These are phyloP conservation scores for Myxozyma sirexii DNA, from an alignment of 805 yeast genomes.

Conservation along the genomic window DNA sequence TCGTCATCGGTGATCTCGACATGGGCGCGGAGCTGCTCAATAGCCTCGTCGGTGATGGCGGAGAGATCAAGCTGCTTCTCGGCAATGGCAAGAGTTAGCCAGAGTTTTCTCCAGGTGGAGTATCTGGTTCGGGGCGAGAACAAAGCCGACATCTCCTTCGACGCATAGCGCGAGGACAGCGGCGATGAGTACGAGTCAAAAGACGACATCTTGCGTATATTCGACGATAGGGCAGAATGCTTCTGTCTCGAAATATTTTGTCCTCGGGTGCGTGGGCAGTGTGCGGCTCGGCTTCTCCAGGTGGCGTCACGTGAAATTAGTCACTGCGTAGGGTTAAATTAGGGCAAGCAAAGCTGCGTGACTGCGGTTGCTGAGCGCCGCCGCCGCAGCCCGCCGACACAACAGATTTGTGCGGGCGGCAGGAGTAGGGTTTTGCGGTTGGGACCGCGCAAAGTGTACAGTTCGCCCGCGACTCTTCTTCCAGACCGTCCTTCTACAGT, in stretches of 20 bases:
- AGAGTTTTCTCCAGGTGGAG: conserved; percentile 97
- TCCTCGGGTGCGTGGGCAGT: neutral
- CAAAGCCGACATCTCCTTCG: conserved; percentile 92
- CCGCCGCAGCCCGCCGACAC: conserved; percentile 7
- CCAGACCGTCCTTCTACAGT: neutral
- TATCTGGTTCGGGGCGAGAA: conserved; percentile 92
- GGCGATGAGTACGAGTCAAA: conserved; percentile 88
- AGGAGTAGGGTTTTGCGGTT: conserved; percentile 12
- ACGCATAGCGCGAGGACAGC: conserved; percentile 93
- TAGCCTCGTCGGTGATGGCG: conserved; percentile 87
- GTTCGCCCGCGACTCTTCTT: neutral
- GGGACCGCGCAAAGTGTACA: conserved; percentile 9
- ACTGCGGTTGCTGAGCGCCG: neutral
- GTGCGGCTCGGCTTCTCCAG: conserved; percentile 3
- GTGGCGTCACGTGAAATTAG: neutral
- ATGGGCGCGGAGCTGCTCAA: conserved; percentile 78
- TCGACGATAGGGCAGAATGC: neutral
- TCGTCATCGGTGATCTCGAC: conserved; percentile 89
- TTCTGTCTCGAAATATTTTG: neutral
- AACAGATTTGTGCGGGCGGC: neutral
- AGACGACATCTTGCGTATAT: conserved; percentile 42
- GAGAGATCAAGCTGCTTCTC: conserved; percentile 87
- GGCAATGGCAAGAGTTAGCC: conserved; percentile 94
- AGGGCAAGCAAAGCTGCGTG: neutral
- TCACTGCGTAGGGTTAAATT: conserved; percentile 2